Percentiles rank a stretch among this genome's conserved stretches.
Evolutionary conservation across 768 basidiomycete genomes (phyloP).

Genomic region (Phlebiopsis flavidoalba): DNA sequence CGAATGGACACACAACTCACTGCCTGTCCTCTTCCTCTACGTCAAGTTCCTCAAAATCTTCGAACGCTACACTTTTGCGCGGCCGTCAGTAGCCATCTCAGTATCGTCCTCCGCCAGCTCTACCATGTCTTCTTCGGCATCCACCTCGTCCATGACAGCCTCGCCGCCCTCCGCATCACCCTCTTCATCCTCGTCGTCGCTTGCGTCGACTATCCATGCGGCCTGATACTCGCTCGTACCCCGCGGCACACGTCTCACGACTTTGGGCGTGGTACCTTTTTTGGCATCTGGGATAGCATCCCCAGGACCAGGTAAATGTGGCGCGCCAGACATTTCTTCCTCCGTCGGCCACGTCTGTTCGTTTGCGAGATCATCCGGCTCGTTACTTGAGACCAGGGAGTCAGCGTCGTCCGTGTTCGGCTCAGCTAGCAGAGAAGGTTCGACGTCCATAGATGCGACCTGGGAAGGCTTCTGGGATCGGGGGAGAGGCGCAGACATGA

Average conservation of each 20-base stretch:
- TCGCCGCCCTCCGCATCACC: slow-evolving; percentile 28
- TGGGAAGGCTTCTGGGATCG: slow-evolving; percentile 33
- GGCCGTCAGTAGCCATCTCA: slow-evolving; percentile 50
- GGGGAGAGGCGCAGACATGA: slow-evolving; percentile 56
- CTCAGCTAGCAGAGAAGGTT: slow-evolving; percentile 59
- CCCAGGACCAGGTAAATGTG: slow-evolving; percentile 21
- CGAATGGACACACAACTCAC: slow-evolving; percentile 40
- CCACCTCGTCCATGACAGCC: slow-evolving; percentile 27
- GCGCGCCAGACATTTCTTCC: slow-evolving; percentile 73
- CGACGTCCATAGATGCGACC: slow-evolving; percentile 57
- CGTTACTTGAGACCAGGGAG: slow-evolving; percentile 81
- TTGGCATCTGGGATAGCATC: slow-evolving; percentile 55
- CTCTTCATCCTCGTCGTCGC: slow-evolving; percentile 40
- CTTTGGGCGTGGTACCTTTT: slow-evolving; percentile 71
- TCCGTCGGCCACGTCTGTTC: slow-evolving; percentile 99
- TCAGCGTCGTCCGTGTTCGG: slow-evolving; percentile 65
- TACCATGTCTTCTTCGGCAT: slow-evolving; percentile 21
- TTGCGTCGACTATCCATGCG: slow-evolving; percentile 90
- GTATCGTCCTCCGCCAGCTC: slow-evolving; percentile 61
- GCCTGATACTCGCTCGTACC: slow-evolving; percentile 98
- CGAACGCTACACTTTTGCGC: slow-evolving; percentile 51
- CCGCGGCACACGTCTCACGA: slow-evolving; percentile 82
- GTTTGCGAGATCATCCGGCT: slow-evolving; percentile 84
- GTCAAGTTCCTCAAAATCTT: slow-evolving; percentile 54
- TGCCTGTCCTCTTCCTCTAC: slow-evolving; percentile 83